phyloP scores from a whole-genome alignment of 768 basidiomycete genomes.

The Hericium alpestre region DNA sequence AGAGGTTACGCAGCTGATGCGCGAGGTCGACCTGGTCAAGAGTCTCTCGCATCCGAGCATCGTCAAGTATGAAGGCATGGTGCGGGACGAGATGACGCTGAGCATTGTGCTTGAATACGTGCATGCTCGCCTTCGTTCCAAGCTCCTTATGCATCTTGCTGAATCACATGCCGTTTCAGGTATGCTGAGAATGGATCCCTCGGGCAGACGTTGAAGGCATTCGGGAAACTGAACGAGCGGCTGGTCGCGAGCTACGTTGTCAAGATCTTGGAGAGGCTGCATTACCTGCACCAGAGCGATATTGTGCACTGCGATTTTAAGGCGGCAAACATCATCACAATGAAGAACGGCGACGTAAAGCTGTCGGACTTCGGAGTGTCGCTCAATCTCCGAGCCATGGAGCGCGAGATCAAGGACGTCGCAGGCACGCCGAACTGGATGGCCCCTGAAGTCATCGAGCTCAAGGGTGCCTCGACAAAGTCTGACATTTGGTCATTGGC shows the following conservation, averaged over 20 bases:
- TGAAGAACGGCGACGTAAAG: constrained; percentile 96
- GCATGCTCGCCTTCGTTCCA: constrained; percentile 3
- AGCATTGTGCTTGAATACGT: constrained; percentile 92
- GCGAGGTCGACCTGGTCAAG: constrained; percentile 89
- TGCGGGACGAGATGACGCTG: constrained; percentile 75
- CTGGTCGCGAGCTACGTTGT: constrained; percentile 90
- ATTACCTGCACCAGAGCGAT: constrained; percentile 82
- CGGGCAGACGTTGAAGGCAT: constrained; percentile 84
- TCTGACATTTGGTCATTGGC: constrained; percentile 95
- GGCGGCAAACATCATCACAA: constrained; percentile 97
- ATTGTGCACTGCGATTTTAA: constrained; percentile 98
- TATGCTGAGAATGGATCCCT: constrained; percentile 96
- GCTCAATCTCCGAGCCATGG: constrained; percentile 86
- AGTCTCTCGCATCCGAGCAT: constrained; percentile 88
- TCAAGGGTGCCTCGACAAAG: constrained; percentile 87
- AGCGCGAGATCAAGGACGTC: constrained; percentile 72
- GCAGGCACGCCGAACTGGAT: constrained; percentile 99
- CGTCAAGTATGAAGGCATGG: constrained; percentile 96
- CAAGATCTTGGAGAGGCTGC: constrained; percentile 91
- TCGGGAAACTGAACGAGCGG: constrained; percentile 86
- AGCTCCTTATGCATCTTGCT: constrained; percentile 6
- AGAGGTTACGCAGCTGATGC: constrained; percentile 85
- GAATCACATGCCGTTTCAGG: constrained; percentile 31
- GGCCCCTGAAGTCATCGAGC: constrained; percentile 95
- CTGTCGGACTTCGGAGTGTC: constrained; percentile 97